phyloP scores from a whole-genome alignment of 1,284 basidiomycete species.

The Takashimella koratensis region DNA sequence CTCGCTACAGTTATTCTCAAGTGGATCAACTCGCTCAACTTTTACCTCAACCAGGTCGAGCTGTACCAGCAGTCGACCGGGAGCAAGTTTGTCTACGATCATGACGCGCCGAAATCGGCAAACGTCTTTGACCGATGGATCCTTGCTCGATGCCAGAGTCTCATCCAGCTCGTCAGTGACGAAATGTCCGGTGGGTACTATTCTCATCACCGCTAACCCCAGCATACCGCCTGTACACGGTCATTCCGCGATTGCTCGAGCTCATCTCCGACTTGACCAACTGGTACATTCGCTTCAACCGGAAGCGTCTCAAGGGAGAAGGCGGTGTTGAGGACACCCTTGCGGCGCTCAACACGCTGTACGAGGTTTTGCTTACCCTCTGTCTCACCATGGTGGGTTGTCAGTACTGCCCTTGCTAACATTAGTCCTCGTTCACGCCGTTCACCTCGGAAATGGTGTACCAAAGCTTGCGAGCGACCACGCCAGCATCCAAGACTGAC shows the following conservation, averaged over 20 bases:
- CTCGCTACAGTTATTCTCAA: slow-evolving; percentile 91
- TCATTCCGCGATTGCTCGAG: slow-evolving; percentile 88
- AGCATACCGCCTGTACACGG: slow-evolving; percentile 95
- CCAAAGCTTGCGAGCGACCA: slow-evolving; percentile 80
- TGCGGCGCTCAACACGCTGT: slow-evolving; percentile 89
- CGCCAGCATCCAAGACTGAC: slow-evolving; percentile 68
- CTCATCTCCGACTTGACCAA: slow-evolving; percentile 97
- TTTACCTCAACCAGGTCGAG: slow-evolving; percentile 95
- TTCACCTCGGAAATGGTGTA: slow-evolving; percentile 98
- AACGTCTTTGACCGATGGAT: slow-evolving; percentile 99
- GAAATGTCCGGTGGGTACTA: slow-evolving; percentile 75
- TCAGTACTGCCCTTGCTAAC: slow-evolving; percentile 2
- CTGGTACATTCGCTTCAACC: slow-evolving; percentile 99
- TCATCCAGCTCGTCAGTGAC: slow-evolving; percentile 84
- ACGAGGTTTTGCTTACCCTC: slow-evolving; percentile 91
- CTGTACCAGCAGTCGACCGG: slow-evolving; percentile 80
- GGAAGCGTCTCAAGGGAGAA: slow-evolving; percentile 91
- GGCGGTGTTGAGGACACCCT: slow-evolving; percentile 85
- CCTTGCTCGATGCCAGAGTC: slow-evolving; percentile 90
- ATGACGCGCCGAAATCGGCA: slow-evolving; percentile 73
- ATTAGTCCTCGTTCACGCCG: slow-evolving; percentile 94
- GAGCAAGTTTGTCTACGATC: slow-evolving; percentile 80
- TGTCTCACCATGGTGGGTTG: slow-evolving; percentile 82
- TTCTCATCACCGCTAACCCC: background rate
- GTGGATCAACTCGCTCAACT: slow-evolving; percentile 99